These are phyloP conservation scores for Dictyostelium citrinum DNA, from an alignment of 78 protist species.

Conservation along the genomic window DNA sequence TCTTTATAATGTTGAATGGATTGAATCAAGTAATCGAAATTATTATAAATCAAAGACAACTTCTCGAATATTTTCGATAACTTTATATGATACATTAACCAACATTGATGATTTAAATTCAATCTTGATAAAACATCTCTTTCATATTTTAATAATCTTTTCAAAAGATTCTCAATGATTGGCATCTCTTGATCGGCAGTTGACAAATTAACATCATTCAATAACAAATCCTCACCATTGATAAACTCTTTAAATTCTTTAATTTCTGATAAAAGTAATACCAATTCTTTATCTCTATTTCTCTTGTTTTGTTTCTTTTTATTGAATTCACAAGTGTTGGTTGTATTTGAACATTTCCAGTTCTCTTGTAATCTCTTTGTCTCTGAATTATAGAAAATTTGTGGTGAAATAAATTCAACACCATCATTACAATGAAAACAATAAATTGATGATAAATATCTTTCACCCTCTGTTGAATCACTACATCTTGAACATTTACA, in stretches of 20 bases:
- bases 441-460: constrained; percentile 16
- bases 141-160: neutral
- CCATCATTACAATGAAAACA: constrained; percentile 29
- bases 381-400: neutral
- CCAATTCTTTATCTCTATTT: neutral
- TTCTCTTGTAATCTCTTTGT: neutral
- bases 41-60: neutral
- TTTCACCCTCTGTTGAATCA: constrained; percentile 17
- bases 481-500: constrained; percentile 47
- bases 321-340: neutral
- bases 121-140: neutral
- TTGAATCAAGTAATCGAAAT: neutral
- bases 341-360: constrained; percentile 21
- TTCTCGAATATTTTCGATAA: neutral
- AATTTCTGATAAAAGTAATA: neutral
- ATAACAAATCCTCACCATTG: neutral
- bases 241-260: neutral
- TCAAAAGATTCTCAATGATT: neutral
- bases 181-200: neutral
- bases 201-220: neutral
- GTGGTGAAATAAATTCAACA: constrained; percentile 20
- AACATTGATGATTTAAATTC: constrained; percentile 1
- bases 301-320: neutral
- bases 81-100: constrained; percentile 1
- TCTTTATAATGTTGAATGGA: constrained; percentile 32